phyloP scores from a whole-genome alignment of 2,329 filamentous ascomycete species.

The Botrytis sinoallii region DNA sequence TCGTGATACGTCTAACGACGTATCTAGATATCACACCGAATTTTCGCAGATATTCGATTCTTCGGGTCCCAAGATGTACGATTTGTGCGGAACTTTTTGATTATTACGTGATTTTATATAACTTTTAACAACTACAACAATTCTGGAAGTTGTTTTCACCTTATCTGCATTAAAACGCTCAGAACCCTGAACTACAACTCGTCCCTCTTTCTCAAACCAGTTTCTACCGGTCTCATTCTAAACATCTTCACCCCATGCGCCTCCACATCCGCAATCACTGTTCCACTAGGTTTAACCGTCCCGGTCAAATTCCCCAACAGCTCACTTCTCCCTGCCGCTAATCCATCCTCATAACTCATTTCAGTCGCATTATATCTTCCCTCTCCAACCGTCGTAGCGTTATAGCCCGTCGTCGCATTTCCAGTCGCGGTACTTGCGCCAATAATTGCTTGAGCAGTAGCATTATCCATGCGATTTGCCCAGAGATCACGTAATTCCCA shows the following conservation, averaged over 20 bases:
- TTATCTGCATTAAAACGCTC: background rate
- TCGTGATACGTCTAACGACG: background rate
- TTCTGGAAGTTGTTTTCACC: background rate
- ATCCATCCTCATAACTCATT: slow-evolving; percentile 47
- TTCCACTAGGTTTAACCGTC: slow-evolving; percentile 44
- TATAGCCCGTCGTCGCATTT: slow-evolving; percentile 35
- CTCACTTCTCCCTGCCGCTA: slow-evolving; percentile 42
- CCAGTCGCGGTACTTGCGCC: slow-evolving; percentile 40
- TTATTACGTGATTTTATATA: background rate
- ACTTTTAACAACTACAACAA: background rate
- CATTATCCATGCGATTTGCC: slow-evolving; percentile 51
- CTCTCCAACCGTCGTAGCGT: slow-evolving; percentile 33
- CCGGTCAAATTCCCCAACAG: slow-evolving; percentile 47
- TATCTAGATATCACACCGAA: background rate
- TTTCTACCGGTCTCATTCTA: slow-evolving; percentile 38
- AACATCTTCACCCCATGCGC: slow-evolving; percentile 51
- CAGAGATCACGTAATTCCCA: slow-evolving; percentile 57
- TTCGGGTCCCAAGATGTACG: background rate
- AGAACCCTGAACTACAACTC: slow-evolving; percentile 42
- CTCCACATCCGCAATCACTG: slow-evolving; percentile 44
- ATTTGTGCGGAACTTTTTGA: background rate
- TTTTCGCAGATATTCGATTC: background rate
- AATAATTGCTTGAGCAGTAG: slow-evolving; percentile 45
- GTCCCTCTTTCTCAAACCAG: slow-evolving; percentile 38
- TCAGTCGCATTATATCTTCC: slow-evolving; percentile 48